phyloP scores from a whole-genome alignment of 179 eudicot genomes.

The Sideroxylon spinosum region DNA sequence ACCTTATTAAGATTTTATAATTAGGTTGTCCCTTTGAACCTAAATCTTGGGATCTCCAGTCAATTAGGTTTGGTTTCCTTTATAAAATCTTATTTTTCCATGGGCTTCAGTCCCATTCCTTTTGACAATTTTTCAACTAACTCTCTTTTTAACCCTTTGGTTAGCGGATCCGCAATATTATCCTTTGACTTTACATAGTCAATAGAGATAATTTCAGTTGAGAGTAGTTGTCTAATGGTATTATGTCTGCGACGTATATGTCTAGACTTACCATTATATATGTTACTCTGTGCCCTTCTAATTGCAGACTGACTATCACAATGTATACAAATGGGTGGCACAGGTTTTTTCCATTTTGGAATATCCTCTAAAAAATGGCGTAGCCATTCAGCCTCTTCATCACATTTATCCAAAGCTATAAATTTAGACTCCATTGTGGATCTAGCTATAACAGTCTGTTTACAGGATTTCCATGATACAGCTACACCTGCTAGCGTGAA shows the following conservation, averaged over 20 bases:
- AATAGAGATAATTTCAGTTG: background rate
- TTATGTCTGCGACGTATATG: background rate
- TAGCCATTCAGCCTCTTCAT: background rate
- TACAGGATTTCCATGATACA: background rate
- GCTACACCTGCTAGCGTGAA: no score
- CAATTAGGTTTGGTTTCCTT: no score
- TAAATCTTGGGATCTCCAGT: no score
- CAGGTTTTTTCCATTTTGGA: background rate
- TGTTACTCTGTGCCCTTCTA: background rate
- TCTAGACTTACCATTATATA: background rate
- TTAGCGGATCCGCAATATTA: no score
- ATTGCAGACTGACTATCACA: background rate
- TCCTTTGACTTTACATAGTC: background rate
- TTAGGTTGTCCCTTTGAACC: no score
- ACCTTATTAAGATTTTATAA: no score
- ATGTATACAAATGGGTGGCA: background rate
- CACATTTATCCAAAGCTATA: background rate
- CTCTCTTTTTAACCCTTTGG: no score
- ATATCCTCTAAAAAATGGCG: background rate
- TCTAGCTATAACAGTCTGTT: background rate
- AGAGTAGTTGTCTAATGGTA: background rate
- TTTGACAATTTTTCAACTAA: no score
- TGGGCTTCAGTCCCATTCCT: no score
- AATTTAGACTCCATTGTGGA: background rate
- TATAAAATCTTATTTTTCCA: no score